These are phyloP conservation scores for Carex cristatella DNA, from an alignment of 176 grass and related monocot genomes.

Conservation along the genomic window DNA sequence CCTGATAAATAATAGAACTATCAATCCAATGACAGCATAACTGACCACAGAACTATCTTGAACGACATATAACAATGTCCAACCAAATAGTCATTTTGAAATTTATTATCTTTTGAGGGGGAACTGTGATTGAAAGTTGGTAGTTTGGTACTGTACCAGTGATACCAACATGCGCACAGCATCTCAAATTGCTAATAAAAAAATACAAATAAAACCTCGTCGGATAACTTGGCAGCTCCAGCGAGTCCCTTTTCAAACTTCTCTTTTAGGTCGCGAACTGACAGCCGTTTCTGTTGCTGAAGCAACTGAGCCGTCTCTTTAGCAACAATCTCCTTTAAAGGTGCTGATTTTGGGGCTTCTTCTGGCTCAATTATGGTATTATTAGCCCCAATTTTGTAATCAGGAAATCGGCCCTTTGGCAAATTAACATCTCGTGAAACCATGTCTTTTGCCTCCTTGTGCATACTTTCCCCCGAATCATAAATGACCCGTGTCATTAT, in stretches of 20 bases:
- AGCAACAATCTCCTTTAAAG: conserved; percentile 83
- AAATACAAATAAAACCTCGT: conserved; percentile 44
- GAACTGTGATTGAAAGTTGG: neutral
- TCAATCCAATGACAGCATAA: conserved; percentile 1
- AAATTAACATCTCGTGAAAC: conserved; percentile 88
- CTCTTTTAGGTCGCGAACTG: conserved; percentile 86
- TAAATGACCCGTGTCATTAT: conserved; percentile 62
- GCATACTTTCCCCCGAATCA: conserved; percentile 60
- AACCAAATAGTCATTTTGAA: neutral
- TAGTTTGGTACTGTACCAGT: neutral
- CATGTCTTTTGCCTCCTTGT: conserved; percentile 61
- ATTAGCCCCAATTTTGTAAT: conserved; percentile 78
- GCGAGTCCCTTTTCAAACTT: conserved; percentile 87
- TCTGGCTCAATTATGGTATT: conserved; percentile 73
- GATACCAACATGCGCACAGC: neutral
- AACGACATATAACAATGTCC: neutral
- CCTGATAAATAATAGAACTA: conserved; percentile 52
- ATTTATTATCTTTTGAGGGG: neutral
- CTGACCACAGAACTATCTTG: neutral
- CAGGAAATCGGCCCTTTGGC: conserved; percentile 61
- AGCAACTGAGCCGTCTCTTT: conserved; percentile 83
- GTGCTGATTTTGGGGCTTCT: conserved; percentile 48
- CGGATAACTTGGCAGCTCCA: conserved; percentile 68
- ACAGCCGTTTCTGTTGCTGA: conserved; percentile 70
- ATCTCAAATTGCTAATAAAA: neutral